Base-by-base conservation (phyloP, 768 basidiomycete species). In the Tulasnella sp. region DNA sequence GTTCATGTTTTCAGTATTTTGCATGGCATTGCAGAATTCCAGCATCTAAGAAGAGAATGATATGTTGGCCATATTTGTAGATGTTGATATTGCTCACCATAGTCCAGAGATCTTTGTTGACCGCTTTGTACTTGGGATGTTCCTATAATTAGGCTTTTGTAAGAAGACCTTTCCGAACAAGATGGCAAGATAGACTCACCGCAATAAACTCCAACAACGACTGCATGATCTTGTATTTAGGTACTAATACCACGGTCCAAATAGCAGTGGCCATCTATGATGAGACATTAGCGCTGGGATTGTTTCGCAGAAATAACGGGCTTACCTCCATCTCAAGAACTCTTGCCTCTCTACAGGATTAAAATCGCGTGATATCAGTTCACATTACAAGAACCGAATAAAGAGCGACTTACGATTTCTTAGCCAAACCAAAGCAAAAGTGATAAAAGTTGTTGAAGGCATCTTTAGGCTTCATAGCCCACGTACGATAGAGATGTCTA, bases 31-130 rank as follows among this genome's bases (percentile, higher is more conserved):
- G 13, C 49, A 51, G 29, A 51, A 51, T 40, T 51, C 49, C 9
- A 43, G 39, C 20, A 42, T 51, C 49, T 51, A 20, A 16, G 16
- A 20, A 27, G 20, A n/a, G 27, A 5, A 41, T 42, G 20, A 32
- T 13, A 5, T 42, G 20, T 41, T 8, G n/a, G 13, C 5, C 1
- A 13, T 25, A 19, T 3, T 13, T 39, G 41, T 12, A 51, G 10
- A 16, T 2, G 7, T 45, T 5, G 16, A 6, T 19, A 3, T 1
- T 5, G 7, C 71, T 12, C 54, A 83, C 85, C 86, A 89, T 89
- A 51, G 65, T 74, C 87, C 87, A 91, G 7, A 88, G 66, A 65
- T 91, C 87, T 60, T 84, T 84, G 64, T 86, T 89, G 12, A 79
- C 76, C 0, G 79, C 82, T 60, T 80, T 87, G 65, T 84, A 86